Evolutionary conservation across 2,329 filamentous ascomycete species (phyloP).

Genomic region (Cordyceps cicadae): DNA sequence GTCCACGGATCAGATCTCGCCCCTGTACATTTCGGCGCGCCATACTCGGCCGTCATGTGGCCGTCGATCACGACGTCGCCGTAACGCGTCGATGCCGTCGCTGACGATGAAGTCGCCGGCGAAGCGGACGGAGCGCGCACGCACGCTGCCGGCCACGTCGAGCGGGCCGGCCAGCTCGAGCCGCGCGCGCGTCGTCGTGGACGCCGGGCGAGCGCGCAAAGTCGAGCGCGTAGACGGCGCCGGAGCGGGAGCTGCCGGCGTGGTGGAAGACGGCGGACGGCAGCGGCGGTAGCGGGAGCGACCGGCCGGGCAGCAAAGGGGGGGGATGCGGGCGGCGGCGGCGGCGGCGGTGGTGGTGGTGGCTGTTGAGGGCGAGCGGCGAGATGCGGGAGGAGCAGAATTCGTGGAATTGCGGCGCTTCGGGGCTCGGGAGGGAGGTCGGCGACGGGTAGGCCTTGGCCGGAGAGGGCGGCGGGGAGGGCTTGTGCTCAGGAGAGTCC

Average conservation of each 20-base stretch:
- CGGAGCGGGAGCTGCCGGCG: slow-evolving; percentile 17
- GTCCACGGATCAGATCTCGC: too few species aligned
- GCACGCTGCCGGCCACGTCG: slow-evolving; percentile 39
- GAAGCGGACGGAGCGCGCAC: slow-evolving; percentile 36
- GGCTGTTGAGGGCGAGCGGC: neutral
- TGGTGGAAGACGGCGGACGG: neutral
- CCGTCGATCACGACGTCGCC: slow-evolving; percentile 35
- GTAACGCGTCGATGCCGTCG: slow-evolving; percentile 40
- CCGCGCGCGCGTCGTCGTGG: slow-evolving; percentile 32
- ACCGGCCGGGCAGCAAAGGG: too few species aligned
- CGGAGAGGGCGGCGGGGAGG: neutral
- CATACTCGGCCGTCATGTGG: slow-evolving; percentile 34
- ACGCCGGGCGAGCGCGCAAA: slow-evolving; percentile 31
- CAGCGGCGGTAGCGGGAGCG: too few species aligned
- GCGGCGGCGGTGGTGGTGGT: too few species aligned
- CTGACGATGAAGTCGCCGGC: slow-evolving; percentile 36
- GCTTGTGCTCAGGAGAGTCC: neutral
- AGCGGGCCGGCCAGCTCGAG: slow-evolving; percentile 35
- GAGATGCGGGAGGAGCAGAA: neutral
- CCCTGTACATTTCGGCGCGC: too few species aligned
- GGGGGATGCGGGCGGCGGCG: too few species aligned
- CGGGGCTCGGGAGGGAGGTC: neutral
- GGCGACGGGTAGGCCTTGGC: slow-evolving; percentile 2
- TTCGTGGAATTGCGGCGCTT: neutral
- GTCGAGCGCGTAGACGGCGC: slow-evolving; percentile 15